Evolutionary conservation across 106 monocot species (phyloP), one percentile per base, ranked within the genome.

Genomic region (Iris macrosiphon): DNA sequence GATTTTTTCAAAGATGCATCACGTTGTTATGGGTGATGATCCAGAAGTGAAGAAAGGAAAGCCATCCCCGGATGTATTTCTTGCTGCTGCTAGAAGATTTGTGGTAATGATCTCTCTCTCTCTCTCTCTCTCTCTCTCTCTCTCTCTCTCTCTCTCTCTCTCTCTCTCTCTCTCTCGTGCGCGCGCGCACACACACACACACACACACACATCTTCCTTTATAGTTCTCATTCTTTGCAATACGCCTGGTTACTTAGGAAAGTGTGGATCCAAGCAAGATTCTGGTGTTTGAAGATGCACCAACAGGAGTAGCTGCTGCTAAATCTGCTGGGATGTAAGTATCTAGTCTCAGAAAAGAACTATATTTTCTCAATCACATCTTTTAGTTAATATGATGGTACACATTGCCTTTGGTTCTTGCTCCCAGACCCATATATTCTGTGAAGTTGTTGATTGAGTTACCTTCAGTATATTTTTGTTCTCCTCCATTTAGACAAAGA

Each of bases 21-120:
- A 93, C 64, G 63, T 93, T 35, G 93, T 93, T 57, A 81, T 68
- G 54, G 93, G 93, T 30, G 93, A 93, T 62, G 93, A 93, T 66
- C 84, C 84, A 49, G 78, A 84, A 34, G 80, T 93, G 54, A 93
- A 75, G 61, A 66, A 88, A 55, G 88, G 93, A 7, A 93, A 93
- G 65, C 93, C 93, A 35, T 70, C 88, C 57, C 88, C 93, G 40
- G 93, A 93, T 45, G 46, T 78, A 31, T 93, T 93, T 69, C 84
- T 88, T 49, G 78, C 61, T 45, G 93, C 93, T 27, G 72, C 80
- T 34, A 88, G 49, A 49, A 74, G 93, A 84, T 93, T 93, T 64
- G 75, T 81, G 88, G 93, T 88, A 41, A 22, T 3, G 20, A 11
- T 31, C 8, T 15, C 6, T 25, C 12, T 13, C 32, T 15, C 26